Conservation (phyloP, 1,139 yeast species). For the Saccharomyces hybrid region DNA sequence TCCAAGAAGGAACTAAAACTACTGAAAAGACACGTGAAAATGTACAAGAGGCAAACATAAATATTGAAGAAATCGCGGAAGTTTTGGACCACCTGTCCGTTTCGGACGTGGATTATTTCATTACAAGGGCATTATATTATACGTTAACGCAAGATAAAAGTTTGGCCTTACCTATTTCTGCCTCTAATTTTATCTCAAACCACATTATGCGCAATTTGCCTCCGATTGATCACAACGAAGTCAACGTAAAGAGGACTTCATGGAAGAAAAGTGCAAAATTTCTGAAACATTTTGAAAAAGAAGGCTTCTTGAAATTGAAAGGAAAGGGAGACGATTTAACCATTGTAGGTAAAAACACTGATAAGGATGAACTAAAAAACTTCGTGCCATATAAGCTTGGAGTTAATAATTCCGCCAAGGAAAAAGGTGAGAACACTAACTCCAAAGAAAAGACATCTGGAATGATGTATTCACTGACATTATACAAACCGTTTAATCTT, state of each 20-base stretch:
- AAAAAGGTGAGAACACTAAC: background rate
- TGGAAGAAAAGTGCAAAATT: constrained; percentile 88
- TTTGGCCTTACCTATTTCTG: constrained; percentile 52
- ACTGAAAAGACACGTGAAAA: constrained; percentile 12
- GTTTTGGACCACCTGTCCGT: constrained; percentile 38
- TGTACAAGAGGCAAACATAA: constrained; percentile 9
- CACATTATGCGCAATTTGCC: constrained; percentile 71
- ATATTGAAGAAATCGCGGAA: constrained; percentile 24
- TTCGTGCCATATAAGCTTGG: constrained; percentile 51
- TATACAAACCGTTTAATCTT: constrained; percentile 50
- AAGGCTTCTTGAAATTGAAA: constrained; percentile 64
- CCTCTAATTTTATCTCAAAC: constrained; percentile 73
- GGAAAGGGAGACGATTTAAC: constrained; percentile 62
- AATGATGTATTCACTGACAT: constrained; percentile 36
- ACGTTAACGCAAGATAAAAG: constrained; percentile 50
- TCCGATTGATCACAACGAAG: constrained; percentile 47
- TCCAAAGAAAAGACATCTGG: background rate
- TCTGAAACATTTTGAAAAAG: constrained; percentile 77
- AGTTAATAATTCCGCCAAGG: constrained; percentile 2
- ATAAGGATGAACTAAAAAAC: constrained; percentile 44
- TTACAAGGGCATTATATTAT: constrained; percentile 60
- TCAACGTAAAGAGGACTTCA: constrained; percentile 71
- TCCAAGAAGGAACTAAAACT: constrained; percentile 7
- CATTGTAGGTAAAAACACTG: constrained; percentile 44
- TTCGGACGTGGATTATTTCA: constrained; percentile 71